Conservation (phyloP, 176 grass and related monocot species). For the Triticum urartu region DNA sequence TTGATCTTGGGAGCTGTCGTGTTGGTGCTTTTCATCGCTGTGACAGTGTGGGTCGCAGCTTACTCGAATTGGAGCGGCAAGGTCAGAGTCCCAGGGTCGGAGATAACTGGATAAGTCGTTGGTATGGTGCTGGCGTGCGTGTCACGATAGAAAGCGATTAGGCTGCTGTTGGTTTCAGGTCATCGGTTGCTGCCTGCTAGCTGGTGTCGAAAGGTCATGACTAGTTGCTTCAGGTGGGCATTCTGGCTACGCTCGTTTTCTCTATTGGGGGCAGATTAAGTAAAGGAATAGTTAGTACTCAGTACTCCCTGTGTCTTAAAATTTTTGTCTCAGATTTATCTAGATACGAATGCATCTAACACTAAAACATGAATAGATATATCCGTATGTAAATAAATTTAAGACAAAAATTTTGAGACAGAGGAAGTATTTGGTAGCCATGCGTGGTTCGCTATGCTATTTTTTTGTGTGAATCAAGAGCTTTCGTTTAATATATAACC, state of each 20-base stretch:
- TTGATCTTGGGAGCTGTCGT: not conserved
- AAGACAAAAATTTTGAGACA: too few species aligned
- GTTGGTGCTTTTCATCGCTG: not conserved
- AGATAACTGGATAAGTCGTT: not conserved
- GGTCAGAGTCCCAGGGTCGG: not conserved
- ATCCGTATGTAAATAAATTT: too few species aligned
- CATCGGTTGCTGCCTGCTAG: not conserved
- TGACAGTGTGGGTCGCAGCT: not conserved
- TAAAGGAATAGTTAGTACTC: too few species aligned
- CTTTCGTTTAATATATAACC: too few species aligned
- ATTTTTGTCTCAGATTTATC: too few species aligned
- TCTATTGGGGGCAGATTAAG: too few species aligned
- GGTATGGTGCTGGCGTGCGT: not conserved
- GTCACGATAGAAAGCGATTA: not conserved
- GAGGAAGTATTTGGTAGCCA: too few species aligned
- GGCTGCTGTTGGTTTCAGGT: not conserved
- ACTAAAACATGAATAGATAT: too few species aligned
- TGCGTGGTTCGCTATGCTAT: too few species aligned
- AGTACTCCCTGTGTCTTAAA: too few species aligned
- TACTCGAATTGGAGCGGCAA: not conserved
- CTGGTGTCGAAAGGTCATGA: not conserved
- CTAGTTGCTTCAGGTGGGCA: not conserved
- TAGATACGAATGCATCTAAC: too few species aligned
- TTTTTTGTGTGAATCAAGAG: too few species aligned
- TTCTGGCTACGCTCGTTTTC: not conserved